phyloP scores from a whole-genome alignment of 805 yeast genomes.

The Pichia insulana region DNA sequence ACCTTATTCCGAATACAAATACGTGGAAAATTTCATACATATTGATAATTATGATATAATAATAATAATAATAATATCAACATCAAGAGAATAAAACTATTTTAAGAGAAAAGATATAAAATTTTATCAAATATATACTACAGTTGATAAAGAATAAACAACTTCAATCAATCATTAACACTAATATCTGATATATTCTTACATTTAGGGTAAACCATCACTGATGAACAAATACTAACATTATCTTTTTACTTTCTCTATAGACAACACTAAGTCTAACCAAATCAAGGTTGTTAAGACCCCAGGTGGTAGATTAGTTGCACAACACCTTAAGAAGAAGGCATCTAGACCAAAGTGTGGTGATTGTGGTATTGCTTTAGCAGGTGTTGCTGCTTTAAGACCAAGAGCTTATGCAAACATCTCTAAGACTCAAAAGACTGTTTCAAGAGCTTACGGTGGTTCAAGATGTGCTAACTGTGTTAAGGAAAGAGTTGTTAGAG shows the following conservation, averaged over 20 bases:
- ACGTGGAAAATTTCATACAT: too few species aligned
- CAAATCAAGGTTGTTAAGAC: constrained; percentile 99
- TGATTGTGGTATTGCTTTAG: constrained; percentile 66
- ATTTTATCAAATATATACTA: too few species aligned
- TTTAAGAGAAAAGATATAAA: too few species aligned
- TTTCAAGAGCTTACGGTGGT: constrained; percentile 99
- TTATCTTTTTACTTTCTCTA: constrained; percentile 9
- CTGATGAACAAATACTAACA: constrained; percentile 14
- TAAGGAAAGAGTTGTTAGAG: constrained; percentile 98
- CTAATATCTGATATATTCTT: too few species aligned
- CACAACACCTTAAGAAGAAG: constrained; percentile 92
- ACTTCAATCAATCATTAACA: too few species aligned
- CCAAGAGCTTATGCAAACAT: constrained; percentile 96
- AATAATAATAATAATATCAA: too few species aligned
- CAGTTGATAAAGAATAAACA: too few species aligned
- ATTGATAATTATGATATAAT: too few species aligned
- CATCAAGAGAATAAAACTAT: too few species aligned
- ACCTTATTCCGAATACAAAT: too few species aligned
- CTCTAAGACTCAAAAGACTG: constrained; percentile 96
- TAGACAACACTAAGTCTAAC: constrained; percentile 99
- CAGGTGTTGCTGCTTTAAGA: constrained; percentile 83
- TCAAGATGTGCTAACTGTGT: constrained; percentile 97
- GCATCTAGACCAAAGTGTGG: constrained; percentile 86
- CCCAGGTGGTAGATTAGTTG: constrained; percentile 99
- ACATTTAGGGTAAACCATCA: too few species aligned